Evolutionary conservation across 306 rosid genomes (phyloP).

Genomic region (Hippophae tibetana): DNA sequence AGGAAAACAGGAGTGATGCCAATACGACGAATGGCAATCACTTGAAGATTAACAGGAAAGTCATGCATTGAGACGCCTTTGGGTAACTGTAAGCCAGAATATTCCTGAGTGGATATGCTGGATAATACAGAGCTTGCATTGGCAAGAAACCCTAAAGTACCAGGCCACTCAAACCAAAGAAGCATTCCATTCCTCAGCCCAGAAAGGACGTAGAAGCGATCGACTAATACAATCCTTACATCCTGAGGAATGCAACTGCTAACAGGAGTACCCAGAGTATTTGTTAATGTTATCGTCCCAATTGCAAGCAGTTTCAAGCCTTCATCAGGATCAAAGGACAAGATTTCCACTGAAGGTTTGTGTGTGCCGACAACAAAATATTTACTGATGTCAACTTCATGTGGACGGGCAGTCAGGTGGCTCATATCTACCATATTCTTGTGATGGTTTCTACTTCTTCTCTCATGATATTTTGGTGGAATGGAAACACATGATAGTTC

Average conservation of each 20-base stretch:
- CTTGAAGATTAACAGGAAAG: slow-evolving; percentile 51
- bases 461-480: slow-evolving; percentile 41
- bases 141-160: slow-evolving; percentile 21
- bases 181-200: slow-evolving; percentile 96
- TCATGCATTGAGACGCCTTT: slow-evolving; percentile 25
- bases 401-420: slow-evolving; percentile 29
- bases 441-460: slow-evolving; percentile 28
- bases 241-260: slow-evolving; percentile 93
- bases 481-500: slow-evolving; percentile 90
- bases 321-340: slow-evolving; percentile 37
- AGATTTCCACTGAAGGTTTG: slow-evolving; percentile 80
- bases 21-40: slow-evolving; percentile 84
- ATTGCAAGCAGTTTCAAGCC: slow-evolving; percentile 58
- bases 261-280: slow-evolving; percentile 56
- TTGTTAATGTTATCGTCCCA: slow-evolving; percentile 64
- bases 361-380: slow-evolving; percentile 83
- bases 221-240: slow-evolving; percentile 76
- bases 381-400: slow-evolving; percentile 40
- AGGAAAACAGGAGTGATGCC: slow-evolving; percentile 96
- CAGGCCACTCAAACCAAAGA: slow-evolving; percentile 90
- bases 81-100: slow-evolving; percentile 18
- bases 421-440: slow-evolving; percentile 25
- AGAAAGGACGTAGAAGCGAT: slow-evolving; percentile 64
- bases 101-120: slow-evolving; percentile 34
- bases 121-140: slow-evolving; percentile 33